A percentile compares a stretch with the other conserved stretches of the same genome.
Evolutionary conservation across 345 rosid genomes (phyloP).

Genomic region (Hibiscus syriacus): DNA sequence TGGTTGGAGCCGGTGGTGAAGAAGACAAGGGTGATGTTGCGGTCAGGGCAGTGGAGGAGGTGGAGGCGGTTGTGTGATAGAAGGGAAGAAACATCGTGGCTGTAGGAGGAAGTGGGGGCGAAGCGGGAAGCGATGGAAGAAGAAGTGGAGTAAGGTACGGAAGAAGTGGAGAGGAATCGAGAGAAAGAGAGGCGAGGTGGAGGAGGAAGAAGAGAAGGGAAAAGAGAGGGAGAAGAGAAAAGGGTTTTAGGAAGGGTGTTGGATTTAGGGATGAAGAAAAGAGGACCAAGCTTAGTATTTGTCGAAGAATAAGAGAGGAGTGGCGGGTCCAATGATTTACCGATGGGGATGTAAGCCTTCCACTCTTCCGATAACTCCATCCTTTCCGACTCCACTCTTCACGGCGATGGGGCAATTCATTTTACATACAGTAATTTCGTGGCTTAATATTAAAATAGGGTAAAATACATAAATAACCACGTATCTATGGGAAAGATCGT

Average conservation of each 20-base stretch:
- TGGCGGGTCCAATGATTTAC: background rate
- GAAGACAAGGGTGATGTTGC: constrained; percentile 30
- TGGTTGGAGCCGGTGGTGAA: constrained; percentile 56
- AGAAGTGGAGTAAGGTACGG: constrained; percentile 31
- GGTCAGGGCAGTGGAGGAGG: constrained; percentile 33
- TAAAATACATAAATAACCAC: too few relatives aligned
- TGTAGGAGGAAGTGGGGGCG: constrained; percentile 11
- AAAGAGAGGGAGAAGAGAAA: constrained; percentile 40
- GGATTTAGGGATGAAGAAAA: constrained; percentile 17
- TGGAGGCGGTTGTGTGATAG: constrained; percentile 46
- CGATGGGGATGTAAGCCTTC: constrained; percentile 4
- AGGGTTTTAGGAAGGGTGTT: constrained; percentile 16
- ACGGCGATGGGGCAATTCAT: too few relatives aligned
- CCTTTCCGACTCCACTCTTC: background rate
- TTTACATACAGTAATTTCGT: too few relatives aligned
- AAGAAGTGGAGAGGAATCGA: constrained; percentile 40
- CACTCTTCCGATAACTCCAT: constrained; percentile 12
- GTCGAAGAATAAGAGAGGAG: background rate
- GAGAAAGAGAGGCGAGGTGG: constrained; percentile 38
- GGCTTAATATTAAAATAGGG: too few relatives aligned
- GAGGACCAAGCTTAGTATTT: constrained; percentile 18
- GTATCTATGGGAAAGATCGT: too few relatives aligned
- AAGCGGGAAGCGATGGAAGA: constrained; percentile 23
- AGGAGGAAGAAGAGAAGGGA: constrained; percentile 32
- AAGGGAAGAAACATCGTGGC: background rate